phyloP scores from a whole-genome alignment of 176 grass and related monocot genomes.

The Eleusine coracana region DNA sequence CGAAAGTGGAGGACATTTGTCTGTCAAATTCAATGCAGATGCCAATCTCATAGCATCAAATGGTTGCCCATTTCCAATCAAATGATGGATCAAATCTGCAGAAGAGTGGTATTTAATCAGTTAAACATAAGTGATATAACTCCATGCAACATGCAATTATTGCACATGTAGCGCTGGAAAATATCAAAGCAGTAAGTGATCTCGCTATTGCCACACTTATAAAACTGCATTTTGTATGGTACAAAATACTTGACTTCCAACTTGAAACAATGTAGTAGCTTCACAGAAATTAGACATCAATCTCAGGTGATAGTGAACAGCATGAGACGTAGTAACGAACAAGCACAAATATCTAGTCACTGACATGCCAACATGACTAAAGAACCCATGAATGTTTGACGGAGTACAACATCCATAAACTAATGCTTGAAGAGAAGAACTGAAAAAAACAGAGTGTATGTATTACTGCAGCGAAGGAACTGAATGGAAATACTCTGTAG shows the following conservation, averaged over 20 bases:
- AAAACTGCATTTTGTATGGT: neutral
- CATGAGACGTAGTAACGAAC: neutral
- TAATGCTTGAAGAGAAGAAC: too few species aligned
- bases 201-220: neutral
- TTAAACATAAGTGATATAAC: neutral
- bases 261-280: neutral
- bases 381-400: neutral
- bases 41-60: conserved; percentile 43
- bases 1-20: conserved; percentile 34
- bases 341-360: neutral
- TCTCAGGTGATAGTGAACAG: neutral
- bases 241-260: neutral
- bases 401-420: neutral
- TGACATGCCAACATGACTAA: neutral
- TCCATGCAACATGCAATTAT: neutral
- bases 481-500: neutral
- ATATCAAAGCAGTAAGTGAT: neutral
- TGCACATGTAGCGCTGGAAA: neutral
- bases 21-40: conserved; percentile 34
- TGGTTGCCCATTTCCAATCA: conserved; percentile 36
- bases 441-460: neutral
- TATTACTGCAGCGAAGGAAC: neutral
- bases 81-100: conserved; percentile 34
- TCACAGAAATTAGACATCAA: neutral
- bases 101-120: neutral